A percentile compares a stretch with the other conserved stretches of the same genome.
phyloP scores from a whole-genome alignment of 768 basidiomycete species.

The Tylopilus felleus region DNA sequence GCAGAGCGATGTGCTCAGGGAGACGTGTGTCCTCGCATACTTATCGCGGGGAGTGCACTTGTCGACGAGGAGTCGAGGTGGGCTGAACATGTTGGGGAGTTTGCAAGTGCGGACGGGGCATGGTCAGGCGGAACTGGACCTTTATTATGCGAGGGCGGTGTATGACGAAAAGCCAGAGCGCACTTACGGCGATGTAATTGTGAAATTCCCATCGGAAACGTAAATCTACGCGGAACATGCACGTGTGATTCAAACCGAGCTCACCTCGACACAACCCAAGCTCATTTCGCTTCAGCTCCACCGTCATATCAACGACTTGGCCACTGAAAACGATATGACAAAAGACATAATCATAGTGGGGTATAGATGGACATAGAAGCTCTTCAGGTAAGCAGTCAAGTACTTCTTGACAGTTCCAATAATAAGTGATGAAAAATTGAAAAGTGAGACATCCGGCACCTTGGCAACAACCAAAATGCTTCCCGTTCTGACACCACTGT shows the following conservation, averaged over 20 bases:
- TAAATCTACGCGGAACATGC: conserved; percentile 19
- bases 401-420: conserved; percentile 5
- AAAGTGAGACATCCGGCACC: conserved; percentile 17
- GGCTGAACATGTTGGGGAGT: conserved; percentile 13
- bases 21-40: conserved; percentile 31
- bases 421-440: conserved; percentile 8
- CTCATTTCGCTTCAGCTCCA: conserved; percentile 20
- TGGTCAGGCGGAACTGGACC: conserved; percentile 4
- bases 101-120: not conserved
- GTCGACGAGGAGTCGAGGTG: conserved; percentile 31
- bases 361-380: conserved; percentile 27
- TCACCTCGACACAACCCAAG: conserved; percentile 5
- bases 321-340: conserved; percentile 13
- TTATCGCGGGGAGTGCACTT: conserved; percentile 34
- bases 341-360: conserved; percentile 10
- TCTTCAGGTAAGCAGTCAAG: conserved; percentile 12
- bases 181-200: conserved; percentile 9
- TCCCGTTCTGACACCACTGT: conserved; percentile 16
- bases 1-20: conserved; percentile 25
- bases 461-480: conserved; percentile 26
- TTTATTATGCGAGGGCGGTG: conserved; percentile 27
- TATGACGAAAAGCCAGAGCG: conserved; percentile 14
- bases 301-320: conserved; percentile 13
- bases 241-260: conserved; percentile 8
- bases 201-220: conserved; percentile 21